These are phyloP conservation scores for Cicer cuneatum DNA, from an alignment of 306 rosid genomes.

Conservation along the genomic window DNA sequence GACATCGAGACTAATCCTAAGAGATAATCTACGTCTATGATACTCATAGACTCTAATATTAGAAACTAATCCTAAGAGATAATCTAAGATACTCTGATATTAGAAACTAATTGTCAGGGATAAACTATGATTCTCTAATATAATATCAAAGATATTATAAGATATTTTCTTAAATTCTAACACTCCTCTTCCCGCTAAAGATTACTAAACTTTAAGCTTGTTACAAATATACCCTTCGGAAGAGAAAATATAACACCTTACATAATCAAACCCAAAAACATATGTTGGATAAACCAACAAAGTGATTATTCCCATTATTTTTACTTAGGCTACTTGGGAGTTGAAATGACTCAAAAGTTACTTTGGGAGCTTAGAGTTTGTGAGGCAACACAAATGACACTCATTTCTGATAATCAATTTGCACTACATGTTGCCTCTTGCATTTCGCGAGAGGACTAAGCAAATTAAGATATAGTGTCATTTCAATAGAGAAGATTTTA, in stretches of 20 bases:
- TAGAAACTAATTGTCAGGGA: neutral
- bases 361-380: neutral
- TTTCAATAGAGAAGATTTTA: neutral
- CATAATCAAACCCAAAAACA: conserved; percentile 1
- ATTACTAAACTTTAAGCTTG: neutral
- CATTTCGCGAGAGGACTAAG: neutral
- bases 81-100: neutral
- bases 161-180: neutral
- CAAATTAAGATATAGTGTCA: neutral
- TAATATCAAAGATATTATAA: neutral
- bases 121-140: neutral
- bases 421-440: conserved; percentile 1
- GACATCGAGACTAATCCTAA: neutral
- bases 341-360: conserved; percentile 3
- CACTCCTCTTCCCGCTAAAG: neutral
- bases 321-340: neutral
- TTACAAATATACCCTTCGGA: neutral
- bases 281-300: neutral
- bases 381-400: conserved; percentile 9
- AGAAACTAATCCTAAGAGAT: neutral
- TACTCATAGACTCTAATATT: neutral
- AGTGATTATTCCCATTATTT: neutral
- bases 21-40: neutral
- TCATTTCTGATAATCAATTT: neutral
- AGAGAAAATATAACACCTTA: neutral